Percentiles rank a stretch among this genome's conserved stretches.
Conservation (phyloP, 805 yeast species). For the Starmerella sirachaensis region DNA sequence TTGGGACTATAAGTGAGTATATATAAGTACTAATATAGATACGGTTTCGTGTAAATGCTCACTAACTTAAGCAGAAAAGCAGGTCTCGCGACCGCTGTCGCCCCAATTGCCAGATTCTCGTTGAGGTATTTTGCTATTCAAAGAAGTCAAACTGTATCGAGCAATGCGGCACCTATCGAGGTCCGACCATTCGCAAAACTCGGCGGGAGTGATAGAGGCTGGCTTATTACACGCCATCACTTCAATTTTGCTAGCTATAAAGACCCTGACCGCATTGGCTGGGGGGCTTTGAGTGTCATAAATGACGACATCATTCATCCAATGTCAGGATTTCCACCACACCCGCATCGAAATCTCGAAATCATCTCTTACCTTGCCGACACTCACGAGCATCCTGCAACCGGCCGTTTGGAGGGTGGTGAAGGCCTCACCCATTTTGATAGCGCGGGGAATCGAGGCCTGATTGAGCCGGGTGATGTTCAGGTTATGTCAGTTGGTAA, state of each 20-base stretch:
- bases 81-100: too few relatives aligned
- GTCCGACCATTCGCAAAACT: too few relatives aligned
- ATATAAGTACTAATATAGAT: too few relatives aligned
- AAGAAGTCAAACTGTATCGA: too few relatives aligned
- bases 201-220: too few relatives aligned
- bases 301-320: slow-evolving; percentile 6
- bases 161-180: too few relatives aligned
- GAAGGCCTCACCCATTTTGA: slow-evolving; percentile 6
- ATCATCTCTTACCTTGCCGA: slow-evolving; percentile 1
- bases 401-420: slow-evolving; percentile 6
- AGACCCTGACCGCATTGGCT: slow-evolving; percentile 5
- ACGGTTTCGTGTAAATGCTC: too few relatives aligned
- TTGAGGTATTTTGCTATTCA: too few relatives aligned
- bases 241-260: slow-evolving; percentile 3
- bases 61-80: too few relatives aligned
- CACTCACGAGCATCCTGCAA: slow-evolving; percentile 3
- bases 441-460: slow-evolving; percentile 2
- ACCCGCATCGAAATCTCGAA: slow-evolving; percentile 10
- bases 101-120: too few relatives aligned
- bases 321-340: slow-evolving; percentile 1
- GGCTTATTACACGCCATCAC: slow-evolving; percentile 8
- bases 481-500: slow-evolving; percentile 11
- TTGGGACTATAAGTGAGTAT: too few relatives aligned
- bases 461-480: slow-evolving; percentile 3
- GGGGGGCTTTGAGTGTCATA: slow-evolving; percentile 7